These are phyloP conservation scores for Apophysomyces variabilis DNA, from an alignment of 371 early-diverging fungal genomes.

Conservation along the genomic window DNA sequence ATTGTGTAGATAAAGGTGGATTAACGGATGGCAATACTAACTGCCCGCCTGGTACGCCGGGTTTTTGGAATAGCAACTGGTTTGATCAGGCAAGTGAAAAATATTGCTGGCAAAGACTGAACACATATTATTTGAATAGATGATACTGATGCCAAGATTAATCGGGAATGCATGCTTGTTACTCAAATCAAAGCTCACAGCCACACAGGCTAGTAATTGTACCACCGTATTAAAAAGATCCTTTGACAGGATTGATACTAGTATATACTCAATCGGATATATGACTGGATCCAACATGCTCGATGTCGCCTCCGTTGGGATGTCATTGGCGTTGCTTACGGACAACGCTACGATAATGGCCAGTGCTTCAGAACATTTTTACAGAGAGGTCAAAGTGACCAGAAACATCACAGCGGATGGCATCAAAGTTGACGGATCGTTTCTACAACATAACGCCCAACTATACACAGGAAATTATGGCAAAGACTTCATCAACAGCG, in stretches of 20 bases:
- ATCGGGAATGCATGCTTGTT: slow-evolving; percentile 33
- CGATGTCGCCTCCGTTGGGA: slow-evolving; percentile 33
- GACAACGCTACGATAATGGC: slow-evolving; percentile 8
- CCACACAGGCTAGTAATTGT: slow-evolving; percentile 18
- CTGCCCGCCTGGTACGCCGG: slow-evolving; percentile 43
- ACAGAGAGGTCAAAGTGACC: slow-evolving; percentile 7
- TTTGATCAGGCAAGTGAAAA: slow-evolving; percentile 21
- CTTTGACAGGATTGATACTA: slow-evolving; percentile 15
- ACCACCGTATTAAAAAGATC: slow-evolving; percentile 26
- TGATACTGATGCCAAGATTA: slow-evolving; percentile 27
- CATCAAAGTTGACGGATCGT: slow-evolving; percentile 43
- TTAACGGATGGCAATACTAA: slow-evolving; percentile 8
- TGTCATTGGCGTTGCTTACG: slow-evolving; percentile 23
- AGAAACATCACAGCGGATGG: slow-evolving; percentile 23
- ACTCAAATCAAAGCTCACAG: slow-evolving; percentile 15
- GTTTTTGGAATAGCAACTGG: slow-evolving; percentile 45
- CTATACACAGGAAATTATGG: slow-evolving; percentile 45
- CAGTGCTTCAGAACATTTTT: slow-evolving; percentile 25
- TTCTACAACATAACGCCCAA: slow-evolving; percentile 34
- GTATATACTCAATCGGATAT: background rate
- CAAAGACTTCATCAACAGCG: slow-evolving; percentile 30
- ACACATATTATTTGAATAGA: background rate
- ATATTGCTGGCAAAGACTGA: background rate
- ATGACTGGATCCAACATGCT: slow-evolving; percentile 35
- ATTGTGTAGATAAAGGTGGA: slow-evolving; percentile 30